Conservation (phyloP, 2,329 filamentous ascomycete genomes). For the Xylaria sp. region DNA sequence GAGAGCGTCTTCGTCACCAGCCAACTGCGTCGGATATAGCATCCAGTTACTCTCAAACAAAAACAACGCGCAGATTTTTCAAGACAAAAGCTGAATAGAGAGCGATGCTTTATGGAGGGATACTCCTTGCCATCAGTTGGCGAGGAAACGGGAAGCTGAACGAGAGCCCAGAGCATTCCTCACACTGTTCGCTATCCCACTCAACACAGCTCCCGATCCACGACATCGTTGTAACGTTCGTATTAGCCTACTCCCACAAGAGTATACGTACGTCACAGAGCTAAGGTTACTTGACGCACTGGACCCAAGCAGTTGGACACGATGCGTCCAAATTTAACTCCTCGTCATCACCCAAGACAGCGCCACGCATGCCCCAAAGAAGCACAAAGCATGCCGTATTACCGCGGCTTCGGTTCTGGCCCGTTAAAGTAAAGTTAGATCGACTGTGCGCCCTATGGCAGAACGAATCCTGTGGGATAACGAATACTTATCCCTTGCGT, state of each 20-base stretch:
- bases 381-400: background rate
- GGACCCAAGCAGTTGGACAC: background rate
- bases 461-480: no score
- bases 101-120: background rate
- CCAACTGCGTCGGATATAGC: background rate
- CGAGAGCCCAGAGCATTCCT: background rate
- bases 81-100: background rate
- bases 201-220: background rate
- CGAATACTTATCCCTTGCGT: background rate
- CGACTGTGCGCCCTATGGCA: no score
- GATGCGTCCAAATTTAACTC: background rate
- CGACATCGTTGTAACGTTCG: background rate
- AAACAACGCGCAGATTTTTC: background rate
- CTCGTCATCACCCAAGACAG: background rate
- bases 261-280: background rate
- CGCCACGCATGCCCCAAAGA: background rate
- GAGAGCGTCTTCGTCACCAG: background rate
- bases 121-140: background rate
- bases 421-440: no score
- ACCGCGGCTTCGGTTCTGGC: background rate
- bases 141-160: background rate
- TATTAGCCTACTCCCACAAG: background rate
- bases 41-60: background rate
- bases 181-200: background rate
- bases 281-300: no score